A percentile compares a stretch with the other conserved stretches of the same genome.
These are phyloP conservation scores for Thraustochytrium striatum DNA, from an alignment of 352 stramenopile species.

Conservation along the genomic window DNA sequence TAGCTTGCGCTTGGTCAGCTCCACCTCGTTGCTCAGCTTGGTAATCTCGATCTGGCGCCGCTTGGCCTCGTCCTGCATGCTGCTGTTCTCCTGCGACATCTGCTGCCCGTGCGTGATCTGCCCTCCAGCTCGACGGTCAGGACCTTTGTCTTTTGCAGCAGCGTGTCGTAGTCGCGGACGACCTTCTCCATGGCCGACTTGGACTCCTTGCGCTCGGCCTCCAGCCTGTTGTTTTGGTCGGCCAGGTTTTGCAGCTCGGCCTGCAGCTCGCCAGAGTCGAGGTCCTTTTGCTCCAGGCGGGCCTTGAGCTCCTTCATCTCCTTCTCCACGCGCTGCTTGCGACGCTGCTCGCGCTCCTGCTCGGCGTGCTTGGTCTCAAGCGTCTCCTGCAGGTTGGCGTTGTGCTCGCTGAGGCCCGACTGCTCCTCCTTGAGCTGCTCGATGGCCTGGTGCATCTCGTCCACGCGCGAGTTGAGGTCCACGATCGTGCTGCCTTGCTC, in stretches of 20 bases:
- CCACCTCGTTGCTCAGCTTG: conserved; percentile 32
- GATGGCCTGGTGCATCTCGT: conserved; percentile 58
- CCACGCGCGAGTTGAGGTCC: conserved; percentile 52
- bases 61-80: conserved; percentile 34
- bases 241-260: conserved; percentile 54
- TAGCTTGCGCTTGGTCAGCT: conserved; percentile 25
- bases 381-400: conserved; percentile 52
- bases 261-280: conserved; percentile 60
- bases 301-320: conserved; percentile 80
- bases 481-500: conserved; percentile 57
- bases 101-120: conserved; percentile 32
- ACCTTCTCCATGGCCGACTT: background rate
- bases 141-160: conserved; percentile 47
- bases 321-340: conserved; percentile 81
- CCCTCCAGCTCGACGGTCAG: conserved; percentile 32
- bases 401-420: conserved; percentile 60
- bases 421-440: conserved; percentile 23
- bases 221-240: conserved; percentile 49
- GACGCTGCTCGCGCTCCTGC: conserved; percentile 75
- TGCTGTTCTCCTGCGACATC: conserved; percentile 3
- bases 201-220: conserved; percentile 19
- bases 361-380: conserved; percentile 62
- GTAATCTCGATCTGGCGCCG: conserved; percentile 9
- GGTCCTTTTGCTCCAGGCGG: conserved; percentile 77
- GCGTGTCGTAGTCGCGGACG: conserved; percentile 14